phyloP scores from a whole-genome alignment of 2,329 filamentous ascomycete species.

The Penicillium brevicompactum region DNA sequence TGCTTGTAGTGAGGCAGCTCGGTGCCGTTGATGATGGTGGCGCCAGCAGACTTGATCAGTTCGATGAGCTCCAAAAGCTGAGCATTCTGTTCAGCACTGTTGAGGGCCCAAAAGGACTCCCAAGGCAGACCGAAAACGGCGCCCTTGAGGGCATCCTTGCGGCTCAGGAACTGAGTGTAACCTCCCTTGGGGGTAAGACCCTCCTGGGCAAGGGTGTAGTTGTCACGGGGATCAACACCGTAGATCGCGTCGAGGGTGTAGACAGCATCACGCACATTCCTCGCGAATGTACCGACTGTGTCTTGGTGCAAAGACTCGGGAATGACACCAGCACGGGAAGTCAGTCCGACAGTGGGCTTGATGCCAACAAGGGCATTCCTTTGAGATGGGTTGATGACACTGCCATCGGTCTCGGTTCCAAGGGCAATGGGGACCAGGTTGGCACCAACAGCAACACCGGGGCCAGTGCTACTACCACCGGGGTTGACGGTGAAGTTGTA shows the following conservation, averaged over 20 bases:
- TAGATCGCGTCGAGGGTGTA: slow-evolving; percentile 70
- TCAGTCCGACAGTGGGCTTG: slow-evolving; percentile 75
- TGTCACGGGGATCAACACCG: slow-evolving; percentile 64
- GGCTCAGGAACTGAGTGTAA: slow-evolving; percentile 60
- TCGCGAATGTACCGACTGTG: slow-evolving; percentile 67
- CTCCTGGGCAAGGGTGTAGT: slow-evolving; percentile 64
- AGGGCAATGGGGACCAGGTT: slow-evolving; percentile 66
- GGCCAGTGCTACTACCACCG: slow-evolving; percentile 69
- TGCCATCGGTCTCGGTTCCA: slow-evolving; percentile 75
- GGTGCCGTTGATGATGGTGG: slow-evolving; percentile 68
- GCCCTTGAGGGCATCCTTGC: slow-evolving; percentile 57
- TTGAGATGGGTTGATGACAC: slow-evolving; percentile 71
- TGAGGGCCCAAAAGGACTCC: slow-evolving; percentile 69
- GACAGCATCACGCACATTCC: slow-evolving; percentile 69
- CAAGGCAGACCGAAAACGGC: slow-evolving; percentile 72
- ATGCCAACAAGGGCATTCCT: slow-evolving; percentile 71
- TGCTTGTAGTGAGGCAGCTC: slow-evolving; percentile 66
- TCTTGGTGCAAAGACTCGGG: slow-evolving; percentile 71
- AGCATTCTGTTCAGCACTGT: slow-evolving; percentile 57
- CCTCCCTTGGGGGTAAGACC: slow-evolving; percentile 57
- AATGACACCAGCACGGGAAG: slow-evolving; percentile 64
- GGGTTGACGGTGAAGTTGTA: slow-evolving; percentile 72
- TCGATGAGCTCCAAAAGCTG: slow-evolving; percentile 56
- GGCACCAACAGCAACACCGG: slow-evolving; percentile 64
- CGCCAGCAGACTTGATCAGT: slow-evolving; percentile 62